Evolutionary conservation across 352 stramenopile genomes (phyloP), one percentile per base, ranked within the genome.

Genomic region (Elongisporangium prolatum): DNA sequence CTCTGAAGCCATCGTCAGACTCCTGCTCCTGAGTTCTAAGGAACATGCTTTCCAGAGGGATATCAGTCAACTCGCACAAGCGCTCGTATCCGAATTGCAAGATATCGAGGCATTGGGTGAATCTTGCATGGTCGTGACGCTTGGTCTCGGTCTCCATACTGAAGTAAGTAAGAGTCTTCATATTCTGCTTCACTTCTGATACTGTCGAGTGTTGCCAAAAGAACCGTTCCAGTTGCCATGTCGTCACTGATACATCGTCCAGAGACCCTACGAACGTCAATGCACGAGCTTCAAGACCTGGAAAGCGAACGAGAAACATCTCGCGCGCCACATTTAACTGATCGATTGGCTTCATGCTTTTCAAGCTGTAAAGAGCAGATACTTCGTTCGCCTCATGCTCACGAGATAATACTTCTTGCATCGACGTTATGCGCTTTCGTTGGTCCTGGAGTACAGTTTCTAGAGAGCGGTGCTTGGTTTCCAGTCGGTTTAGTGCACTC

Each of bases 301-400:
- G 80, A 60, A 94, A 94, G 21, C 67, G 69, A 48, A 71, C 63
- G 0, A 94, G 62, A 64, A 89, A 92, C 17, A 88, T 57, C n/a
- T 78, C 69, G 3, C 75, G 73, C 18, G 77, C 69, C 6, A 83
- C 63, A 34, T 69, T 82, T 14, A 78, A 56, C 38, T 75, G 60
- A 3, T 61, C 60, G 8, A 89, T 58, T 16, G 81, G 56, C 18
- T 52, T 60, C 18, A 88, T 64, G 56, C 65, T 76, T 20, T 65
- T 65, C 16, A 77, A 52, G 54, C 54, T 76, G 64, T 85, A 82
- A 10, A 88, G 57, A 2, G 79, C 82, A n/a, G 79, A 86, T 0
- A 84, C 66, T 40, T 85, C 80, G 54, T 69, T 76, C 3, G 66
- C 61, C 14, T 88, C 77, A 21, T 74, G 66, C 28, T 56, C 56